Conservation (phyloP, 1,139 yeast genomes). For the Williopsis jadinii region DNA sequence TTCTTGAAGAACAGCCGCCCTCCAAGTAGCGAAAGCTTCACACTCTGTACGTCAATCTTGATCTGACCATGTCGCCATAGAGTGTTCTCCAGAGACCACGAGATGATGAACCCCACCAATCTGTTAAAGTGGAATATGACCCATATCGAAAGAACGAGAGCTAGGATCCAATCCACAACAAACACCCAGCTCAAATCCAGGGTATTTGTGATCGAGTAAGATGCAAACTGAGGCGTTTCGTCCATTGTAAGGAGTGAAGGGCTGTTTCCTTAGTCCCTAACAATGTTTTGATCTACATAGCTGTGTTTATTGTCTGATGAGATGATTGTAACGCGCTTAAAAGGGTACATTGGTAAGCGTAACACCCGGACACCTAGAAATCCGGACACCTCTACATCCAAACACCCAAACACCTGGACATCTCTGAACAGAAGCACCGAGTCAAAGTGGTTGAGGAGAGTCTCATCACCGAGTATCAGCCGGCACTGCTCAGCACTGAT, state of each 20-base stretch:
- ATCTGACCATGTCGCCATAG: constrained; percentile 60
- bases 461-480: no score
- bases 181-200: constrained; percentile 70
- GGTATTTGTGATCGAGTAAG: constrained; percentile 17
- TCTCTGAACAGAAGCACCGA: no score
- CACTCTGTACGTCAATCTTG: constrained; percentile 59
- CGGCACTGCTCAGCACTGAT: no score
- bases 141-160: constrained; percentile 54
- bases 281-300: not conserved
- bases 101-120: constrained; percentile 54
- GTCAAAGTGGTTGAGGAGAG: no score
- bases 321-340: no score
- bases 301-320: not conserved
- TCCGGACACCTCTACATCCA: no score
- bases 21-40: constrained; percentile 70
- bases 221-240: constrained; percentile 15
- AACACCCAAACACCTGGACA: no score
- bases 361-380: no score
- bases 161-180: constrained; percentile 72
- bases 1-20: constrained; percentile 80
- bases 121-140: constrained; percentile 75
- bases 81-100: constrained; percentile 42
- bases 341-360: no score
- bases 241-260: constrained; percentile 3
- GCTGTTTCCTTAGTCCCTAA: not conserved